Evolutionary conservation across 2,329 filamentous ascomycete species (phyloP).

Genomic region (Byssothecium circinans): DNA sequence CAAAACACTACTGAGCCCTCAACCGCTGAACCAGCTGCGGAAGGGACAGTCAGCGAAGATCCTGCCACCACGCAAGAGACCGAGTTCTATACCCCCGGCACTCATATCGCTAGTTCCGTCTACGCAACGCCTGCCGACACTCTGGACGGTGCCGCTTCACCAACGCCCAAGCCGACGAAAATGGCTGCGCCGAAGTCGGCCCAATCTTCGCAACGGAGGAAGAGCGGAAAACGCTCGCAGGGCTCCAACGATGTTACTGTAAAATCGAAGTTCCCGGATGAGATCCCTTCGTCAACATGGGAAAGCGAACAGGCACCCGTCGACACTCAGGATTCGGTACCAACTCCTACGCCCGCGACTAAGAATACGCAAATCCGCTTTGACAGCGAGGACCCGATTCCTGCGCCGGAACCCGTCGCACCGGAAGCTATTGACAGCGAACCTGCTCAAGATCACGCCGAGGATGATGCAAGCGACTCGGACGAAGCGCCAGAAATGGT

Average conservation of each 20-base stretch:
- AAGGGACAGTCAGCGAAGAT: no score
- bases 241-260: constrained; percentile 5
- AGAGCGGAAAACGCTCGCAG: constrained; percentile 16
- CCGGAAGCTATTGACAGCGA: constrained; percentile 12
- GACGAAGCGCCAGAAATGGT: constrained; percentile 45
- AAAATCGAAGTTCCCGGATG: constrained; percentile 16
- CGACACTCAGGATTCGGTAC: constrained; percentile 9
- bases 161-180: constrained; percentile 24
- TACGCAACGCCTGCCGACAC: constrained; percentile 30
- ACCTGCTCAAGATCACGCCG: constrained; percentile 4
- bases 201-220: constrained; percentile 17
- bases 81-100: constrained; percentile 25
- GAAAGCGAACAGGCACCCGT: constrained; percentile 27
- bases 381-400: constrained; percentile 38
- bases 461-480: constrained; percentile 35
- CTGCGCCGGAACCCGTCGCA: constrained; percentile 4
- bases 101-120: constrained; percentile 19
- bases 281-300: constrained; percentile 32
- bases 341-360: constrained; percentile 11
- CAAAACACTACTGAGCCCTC: constrained; percentile 13
- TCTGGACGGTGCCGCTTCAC: constrained; percentile 22
- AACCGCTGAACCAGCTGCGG: constrained; percentile 7
- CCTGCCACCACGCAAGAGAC: constrained; percentile 19
- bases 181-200: constrained; percentile 11
- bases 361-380: constrained; percentile 37